Evolutionary conservation across 2,329 filamentous ascomycete genomes (phyloP).

Genomic region (Gaeumannomyces tritici): DNA sequence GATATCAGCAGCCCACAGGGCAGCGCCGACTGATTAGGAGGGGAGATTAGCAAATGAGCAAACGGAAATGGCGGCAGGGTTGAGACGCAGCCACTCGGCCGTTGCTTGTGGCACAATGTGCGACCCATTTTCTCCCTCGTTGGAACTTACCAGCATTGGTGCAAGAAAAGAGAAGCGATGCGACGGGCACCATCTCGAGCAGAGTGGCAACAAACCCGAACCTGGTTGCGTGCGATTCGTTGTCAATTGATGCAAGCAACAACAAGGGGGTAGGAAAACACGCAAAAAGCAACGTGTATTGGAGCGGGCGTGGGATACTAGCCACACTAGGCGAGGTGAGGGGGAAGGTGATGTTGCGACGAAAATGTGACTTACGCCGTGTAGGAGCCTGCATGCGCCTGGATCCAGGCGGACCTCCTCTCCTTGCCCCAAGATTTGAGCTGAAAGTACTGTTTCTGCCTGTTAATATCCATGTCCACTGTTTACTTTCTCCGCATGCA

Average conservation of each 20-base stretch:
- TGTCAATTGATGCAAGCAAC: not conserved
- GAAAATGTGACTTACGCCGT: constrained; percentile 52
- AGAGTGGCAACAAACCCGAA: constrained; percentile 67
- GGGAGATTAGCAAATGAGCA: not conserved
- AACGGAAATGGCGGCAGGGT: not conserved
- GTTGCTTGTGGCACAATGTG: not conserved
- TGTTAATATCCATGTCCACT: not conserved
- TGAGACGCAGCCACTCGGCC: not conserved
- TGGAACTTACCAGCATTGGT: constrained; percentile 63
- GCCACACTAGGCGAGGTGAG: not conserved
- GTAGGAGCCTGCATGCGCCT: constrained; percentile 64
- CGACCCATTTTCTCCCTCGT: not conserved
- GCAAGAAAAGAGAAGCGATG: constrained; percentile 76
- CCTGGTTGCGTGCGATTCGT: constrained; percentile 30
- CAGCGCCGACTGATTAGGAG: constrained; percentile 59
- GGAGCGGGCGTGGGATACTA: not conserved
- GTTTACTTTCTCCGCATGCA: not conserved
- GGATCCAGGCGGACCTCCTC: constrained; percentile 59
- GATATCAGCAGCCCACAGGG: constrained; percentile 87
- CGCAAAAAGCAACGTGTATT: not conserved
- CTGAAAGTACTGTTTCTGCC: constrained; percentile 65
- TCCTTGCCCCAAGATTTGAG: constrained; percentile 70
- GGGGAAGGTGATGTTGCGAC: not conserved
- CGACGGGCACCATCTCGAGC: constrained; percentile 76
- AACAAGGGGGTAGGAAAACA: not conserved